Evolutionary conservation across 2,329 filamentous ascomycete genomes (phyloP), one percentile per base, ranked within the genome.

Genomic region (Xylariaceae sp.): DNA sequence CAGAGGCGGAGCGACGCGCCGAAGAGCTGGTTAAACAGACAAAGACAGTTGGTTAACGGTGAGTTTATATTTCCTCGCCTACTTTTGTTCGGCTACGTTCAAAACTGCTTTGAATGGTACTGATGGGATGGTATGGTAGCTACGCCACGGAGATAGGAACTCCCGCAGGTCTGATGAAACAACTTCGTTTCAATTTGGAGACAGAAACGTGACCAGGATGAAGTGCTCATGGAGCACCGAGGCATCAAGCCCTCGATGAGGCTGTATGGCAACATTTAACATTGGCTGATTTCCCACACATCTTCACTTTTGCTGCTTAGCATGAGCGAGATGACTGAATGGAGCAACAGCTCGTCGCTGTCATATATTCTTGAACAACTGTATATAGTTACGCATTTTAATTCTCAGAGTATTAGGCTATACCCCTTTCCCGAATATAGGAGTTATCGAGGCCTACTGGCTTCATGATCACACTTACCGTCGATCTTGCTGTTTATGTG

Each of bases 11-110:
- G 82, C 59, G 87, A 92, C 60, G 80, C 80, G 58, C 86, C 88
- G 12, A 86, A 83, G 69, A 91, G 87, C 70, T 95, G 88, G 87
- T 71, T 95, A 60, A 88, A 88, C 62, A 90, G 88, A 74, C 89
- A 94, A 76, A 80, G 89, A 65, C 81, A 83, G 64, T 76, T 84
- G 74, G 81, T 86, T 58, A 84, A 85, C 67, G 76, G 76, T 81
- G 47, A 60, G 72, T 59, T 9, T n/a, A 31, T 6, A 39, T 12
- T 38, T 30, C 35, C 27, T 44, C 19, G 33, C 43, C 17, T 30
- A 30, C 18, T 39, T 40, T 9, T 22, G 12, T 47, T 44, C 17
- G 19, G 19, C 32, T 32, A 11, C 11, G 12, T 2, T 10, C 36
- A n/a, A 4, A 9, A 7, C 30, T n/a, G 18, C 15, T 7, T 12